Evolutionary conservation across 2,329 filamentous ascomycete genomes (phyloP).

Genomic region (Trichoderma hamatum): DNA sequence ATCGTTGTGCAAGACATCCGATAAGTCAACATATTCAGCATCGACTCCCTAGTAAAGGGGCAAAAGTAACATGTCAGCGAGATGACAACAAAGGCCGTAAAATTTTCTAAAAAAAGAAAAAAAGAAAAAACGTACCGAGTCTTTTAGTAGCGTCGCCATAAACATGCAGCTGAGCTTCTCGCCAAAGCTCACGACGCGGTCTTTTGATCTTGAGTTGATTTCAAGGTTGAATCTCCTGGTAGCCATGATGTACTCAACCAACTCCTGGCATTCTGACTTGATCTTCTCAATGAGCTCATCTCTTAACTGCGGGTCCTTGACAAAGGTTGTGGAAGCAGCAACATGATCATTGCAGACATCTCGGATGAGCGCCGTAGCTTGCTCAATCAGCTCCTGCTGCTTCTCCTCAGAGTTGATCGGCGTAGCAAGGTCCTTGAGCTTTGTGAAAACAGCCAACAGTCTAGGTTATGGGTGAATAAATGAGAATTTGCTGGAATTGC

Average conservation of each 20-base stretch:
- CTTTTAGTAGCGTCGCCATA: slow-evolving; percentile 82
- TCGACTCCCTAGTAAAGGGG: slow-evolving; percentile 63
- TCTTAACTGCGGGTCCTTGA: slow-evolving; percentile 60
- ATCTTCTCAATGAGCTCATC: slow-evolving; percentile 67
- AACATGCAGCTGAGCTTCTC: slow-evolving; percentile 95
- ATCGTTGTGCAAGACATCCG: slow-evolving; percentile 75
- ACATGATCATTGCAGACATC: slow-evolving; percentile 84
- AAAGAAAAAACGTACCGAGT: slow-evolving; percentile 55
- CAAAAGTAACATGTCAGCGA: slow-evolving; percentile 34
- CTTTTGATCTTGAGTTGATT: slow-evolving; percentile 77
- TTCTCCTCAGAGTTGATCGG: slow-evolving; percentile 56
- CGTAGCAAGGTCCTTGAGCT: slow-evolving; percentile 57
- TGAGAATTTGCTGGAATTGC: not conserved
- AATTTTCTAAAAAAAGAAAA: too few species aligned
- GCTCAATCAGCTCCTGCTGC: slow-evolving; percentile 57
- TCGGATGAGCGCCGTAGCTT: slow-evolving; percentile 75
- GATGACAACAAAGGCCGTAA: not conserved
- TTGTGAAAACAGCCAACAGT: slow-evolving; percentile 62
- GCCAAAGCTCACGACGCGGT: slow-evolving; percentile 90
- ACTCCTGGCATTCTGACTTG: slow-evolving; percentile 75
- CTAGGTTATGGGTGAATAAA: slow-evolving; percentile 38
- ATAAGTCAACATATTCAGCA: slow-evolving; percentile 87
- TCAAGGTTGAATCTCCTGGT: slow-evolving; percentile 70
- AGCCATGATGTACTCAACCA: slow-evolving; percentile 72
- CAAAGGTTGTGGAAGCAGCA: slow-evolving; percentile 65